A percentile compares a stretch with the other conserved stretches of the same genome.
phyloP scores from a whole-genome alignment of 2,329 filamentous ascomycete genomes.

The Calonectria montana region DNA sequence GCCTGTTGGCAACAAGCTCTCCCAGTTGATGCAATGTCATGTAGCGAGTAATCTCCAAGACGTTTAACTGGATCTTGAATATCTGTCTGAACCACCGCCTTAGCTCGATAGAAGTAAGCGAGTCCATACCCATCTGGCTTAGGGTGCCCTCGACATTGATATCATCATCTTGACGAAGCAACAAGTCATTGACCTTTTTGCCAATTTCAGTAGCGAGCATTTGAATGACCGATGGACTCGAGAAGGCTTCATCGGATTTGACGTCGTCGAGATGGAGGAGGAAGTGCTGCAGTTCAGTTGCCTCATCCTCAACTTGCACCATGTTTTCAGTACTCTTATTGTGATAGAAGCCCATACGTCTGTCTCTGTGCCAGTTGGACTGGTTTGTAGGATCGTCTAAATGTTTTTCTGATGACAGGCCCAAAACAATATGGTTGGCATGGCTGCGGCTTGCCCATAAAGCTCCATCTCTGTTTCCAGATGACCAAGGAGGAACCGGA shows the following conservation, averaged over 20 bases:
- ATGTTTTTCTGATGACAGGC: not conserved
- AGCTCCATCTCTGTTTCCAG: not conserved
- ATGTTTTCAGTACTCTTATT: not conserved
- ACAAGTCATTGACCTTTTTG: not conserved
- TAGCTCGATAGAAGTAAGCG: not conserved
- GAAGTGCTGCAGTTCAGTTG: not conserved
- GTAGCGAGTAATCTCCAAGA: not conserved
- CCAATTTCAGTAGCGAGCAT: not conserved
- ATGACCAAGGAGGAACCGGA: not conserved
- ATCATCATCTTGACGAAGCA: not conserved
- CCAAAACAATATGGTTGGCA: not conserved
- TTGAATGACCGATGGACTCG: not conserved
- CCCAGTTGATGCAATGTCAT: not conserved
- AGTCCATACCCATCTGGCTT: not conserved
- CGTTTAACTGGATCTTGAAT: not conserved
- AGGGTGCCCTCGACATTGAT: not conserved
- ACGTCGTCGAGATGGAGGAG: not conserved
- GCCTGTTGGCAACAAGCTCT: not conserved
- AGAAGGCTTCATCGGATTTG: not conserved
- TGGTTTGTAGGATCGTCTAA: not conserved
- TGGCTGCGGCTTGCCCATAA: not conserved
- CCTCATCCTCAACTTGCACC: not conserved
- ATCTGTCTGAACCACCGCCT: not conserved
- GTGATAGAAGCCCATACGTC: not conserved
- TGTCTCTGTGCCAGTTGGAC: not conserved